Conservation (phyloP, 1,139 yeast species). For the Yamadazyma songkhlaensis region DNA sequence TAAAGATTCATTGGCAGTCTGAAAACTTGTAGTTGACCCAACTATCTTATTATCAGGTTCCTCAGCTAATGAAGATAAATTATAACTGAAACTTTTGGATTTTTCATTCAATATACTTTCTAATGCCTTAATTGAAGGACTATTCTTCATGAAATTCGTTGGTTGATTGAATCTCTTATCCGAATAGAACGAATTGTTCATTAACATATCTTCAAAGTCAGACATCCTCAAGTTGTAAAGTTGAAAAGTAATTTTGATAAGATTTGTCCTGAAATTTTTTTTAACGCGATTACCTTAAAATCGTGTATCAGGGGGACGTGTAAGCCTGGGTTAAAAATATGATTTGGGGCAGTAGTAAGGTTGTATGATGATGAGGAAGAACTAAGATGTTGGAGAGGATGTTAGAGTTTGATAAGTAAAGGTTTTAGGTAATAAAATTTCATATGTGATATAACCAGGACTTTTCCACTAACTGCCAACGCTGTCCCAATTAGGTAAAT, state of each 20-base stretch:
- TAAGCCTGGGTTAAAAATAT: background rate
- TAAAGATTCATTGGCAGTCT: slow-evolving; percentile 11
- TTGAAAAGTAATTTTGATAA: too few species aligned
- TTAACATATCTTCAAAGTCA: slow-evolving; percentile 13
- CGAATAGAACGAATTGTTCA: slow-evolving; percentile 17
- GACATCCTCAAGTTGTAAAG: background rate
- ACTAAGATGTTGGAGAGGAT: too few species aligned
- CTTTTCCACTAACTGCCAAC: too few species aligned
- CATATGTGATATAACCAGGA: too few species aligned
- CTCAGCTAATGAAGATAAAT: slow-evolving; percentile 7
- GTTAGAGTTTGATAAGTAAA: too few species aligned
- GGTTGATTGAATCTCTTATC: slow-evolving; percentile 12
- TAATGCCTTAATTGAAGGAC: slow-evolving; percentile 55
- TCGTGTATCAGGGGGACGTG: slow-evolving; percentile 1
- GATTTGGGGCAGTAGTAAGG: too few species aligned
- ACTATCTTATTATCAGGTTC: slow-evolving; percentile 2
- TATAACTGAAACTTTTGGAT: slow-evolving; percentile 16
- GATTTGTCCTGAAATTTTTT: too few species aligned
- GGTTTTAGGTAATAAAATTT: background rate
- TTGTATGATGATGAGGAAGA: background rate
- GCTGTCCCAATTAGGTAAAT: too few species aligned
- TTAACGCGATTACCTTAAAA: background rate
- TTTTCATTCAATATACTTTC: slow-evolving; percentile 43
- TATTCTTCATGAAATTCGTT: slow-evolving; percentile 49
- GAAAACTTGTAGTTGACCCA: slow-evolving; percentile 10